These are phyloP conservation scores for Imleria badia DNA, from an alignment of 768 basidiomycete species.

Conservation along the genomic window DNA sequence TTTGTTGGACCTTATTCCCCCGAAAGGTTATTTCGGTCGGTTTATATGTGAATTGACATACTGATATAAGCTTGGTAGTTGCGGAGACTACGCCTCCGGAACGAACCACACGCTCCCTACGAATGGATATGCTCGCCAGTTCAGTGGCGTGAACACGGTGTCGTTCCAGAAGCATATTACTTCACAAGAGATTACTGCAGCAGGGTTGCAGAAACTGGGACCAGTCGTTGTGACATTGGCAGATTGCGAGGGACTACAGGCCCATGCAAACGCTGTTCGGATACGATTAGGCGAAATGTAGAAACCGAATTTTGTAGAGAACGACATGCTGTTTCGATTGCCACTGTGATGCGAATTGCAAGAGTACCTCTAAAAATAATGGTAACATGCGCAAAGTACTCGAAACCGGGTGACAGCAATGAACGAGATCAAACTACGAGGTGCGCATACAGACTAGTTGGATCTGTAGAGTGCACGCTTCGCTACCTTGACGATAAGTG, in stretches of 20 bases:
- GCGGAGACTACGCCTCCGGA: conserved; percentile 98
- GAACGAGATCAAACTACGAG: conserved; percentile 10
- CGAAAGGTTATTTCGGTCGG: conserved; percentile 67
- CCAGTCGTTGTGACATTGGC: conserved; percentile 88
- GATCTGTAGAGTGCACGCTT: conserved; percentile 90
- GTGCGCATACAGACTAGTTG: conserved; percentile 48
- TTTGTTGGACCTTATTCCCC: conserved; percentile 96
- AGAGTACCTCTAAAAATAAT: conserved; percentile 10
- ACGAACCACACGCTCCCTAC: conserved; percentile 98
- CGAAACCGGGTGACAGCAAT: conserved; percentile 10
- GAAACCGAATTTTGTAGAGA: neutral
- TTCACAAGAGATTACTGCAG: conserved; percentile 84
- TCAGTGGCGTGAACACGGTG: conserved; percentile 94
- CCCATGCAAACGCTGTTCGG: conserved; percentile 95
- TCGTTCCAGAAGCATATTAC: conserved; percentile 99
- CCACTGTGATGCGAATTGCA: neutral
- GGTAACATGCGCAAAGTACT: conserved; percentile 15
- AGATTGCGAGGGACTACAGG: conserved; percentile 92
- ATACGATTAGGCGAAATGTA: conserved; percentile 55
- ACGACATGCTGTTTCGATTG: neutral
- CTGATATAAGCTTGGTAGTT: conserved; percentile 47
- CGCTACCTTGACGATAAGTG: conserved; percentile 89
- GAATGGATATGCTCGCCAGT: conserved; percentile 95
- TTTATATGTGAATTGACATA: neutral
- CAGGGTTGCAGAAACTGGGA: conserved; percentile 75